Conservation (phyloP, 192 early-diverging fungal species). For the Lobosporangium transversale region DNA sequence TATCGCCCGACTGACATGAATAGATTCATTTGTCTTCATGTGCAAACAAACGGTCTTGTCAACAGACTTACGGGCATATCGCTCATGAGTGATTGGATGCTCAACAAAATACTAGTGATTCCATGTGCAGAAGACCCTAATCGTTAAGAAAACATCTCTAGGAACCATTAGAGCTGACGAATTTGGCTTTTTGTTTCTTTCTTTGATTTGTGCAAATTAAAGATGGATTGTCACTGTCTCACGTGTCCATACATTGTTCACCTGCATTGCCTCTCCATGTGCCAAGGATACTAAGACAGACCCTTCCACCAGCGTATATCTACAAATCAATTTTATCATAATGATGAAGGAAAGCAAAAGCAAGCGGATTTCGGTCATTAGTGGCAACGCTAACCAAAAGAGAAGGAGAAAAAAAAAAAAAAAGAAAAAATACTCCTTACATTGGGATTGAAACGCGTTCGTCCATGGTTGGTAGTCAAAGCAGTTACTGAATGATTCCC, state of each 20-base stretch:
- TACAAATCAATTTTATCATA: constrained; percentile 2
- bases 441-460: constrained; percentile 71
- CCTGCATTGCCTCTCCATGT: constrained; percentile 67
- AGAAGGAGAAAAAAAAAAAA: no score
- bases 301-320: constrained; percentile 62
- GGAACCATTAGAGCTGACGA: no score
- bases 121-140: constrained; percentile 68
- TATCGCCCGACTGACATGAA: no score
- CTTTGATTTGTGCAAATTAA: no score
- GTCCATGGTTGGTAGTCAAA: constrained; percentile 61
- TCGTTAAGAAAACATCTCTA: background rate
- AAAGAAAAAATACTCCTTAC: no score
- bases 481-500: constrained; percentile 52
- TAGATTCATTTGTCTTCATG: no score
- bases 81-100: constrained; percentile 70
- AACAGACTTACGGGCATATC: constrained; percentile 62
- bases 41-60: no score
- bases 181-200: no score
- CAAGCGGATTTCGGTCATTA: no score
- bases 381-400: no score
- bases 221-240: no score
- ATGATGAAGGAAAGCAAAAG: no score
- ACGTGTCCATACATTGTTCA: constrained; percentile 62
- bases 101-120: constrained; percentile 64
- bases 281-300: constrained; percentile 69